Evolutionary conservation across 441 rosid genomes (phyloP), one percentile per base, ranked within the genome.

Genomic region (Mallotus repandus): DNA sequence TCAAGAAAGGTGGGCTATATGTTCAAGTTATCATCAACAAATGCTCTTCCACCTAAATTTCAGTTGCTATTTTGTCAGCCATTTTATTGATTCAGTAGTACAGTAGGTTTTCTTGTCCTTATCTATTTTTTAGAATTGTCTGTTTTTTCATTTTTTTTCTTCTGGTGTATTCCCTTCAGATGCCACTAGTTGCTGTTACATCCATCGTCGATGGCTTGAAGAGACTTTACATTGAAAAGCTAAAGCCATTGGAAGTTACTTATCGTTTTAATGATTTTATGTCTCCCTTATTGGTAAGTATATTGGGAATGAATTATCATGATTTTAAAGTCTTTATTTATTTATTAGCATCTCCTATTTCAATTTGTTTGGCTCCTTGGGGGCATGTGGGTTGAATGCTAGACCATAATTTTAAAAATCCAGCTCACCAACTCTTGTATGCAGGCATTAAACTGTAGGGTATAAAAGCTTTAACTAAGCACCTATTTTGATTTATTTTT

Each of bases 171-270:
- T 43, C 46, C 4, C 12, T 15, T 70, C 87, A 93, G 98, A 75
- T 91, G 75, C 78, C 98, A 71, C 78, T 87, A 76, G 83, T 90
- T 77, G 80, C 97, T 7, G 97, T 93, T 68, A 93, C 97, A 75
- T 93, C 98, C 66, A 89, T 91, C 69, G 71, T 89, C 49, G 98
- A 93, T 83, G 98, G 98, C 59, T 72, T 93, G 82, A 93, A 93
- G 87, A 86, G 82, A 82, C 76, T 91, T 79, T 93, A 93, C 73
- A 75, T 89, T 70, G 90, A 93, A 79, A 93, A 87, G 82, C 83
- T 93, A 72, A 91, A 89, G 82, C 98, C 98, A 29, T 79, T 93
- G 60, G 98, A 93, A 93, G 89, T 79, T 49, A 69, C 94, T 46
- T 93, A 93, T 77, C 88, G 63, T 65, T 93, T 93, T 74, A 89